Percentiles rank a stretch among this genome's conserved stretches.
phyloP scores from a whole-genome alignment of 1,284 basidiomycete genomes.

The Ceratobasidium sp. region DNA sequence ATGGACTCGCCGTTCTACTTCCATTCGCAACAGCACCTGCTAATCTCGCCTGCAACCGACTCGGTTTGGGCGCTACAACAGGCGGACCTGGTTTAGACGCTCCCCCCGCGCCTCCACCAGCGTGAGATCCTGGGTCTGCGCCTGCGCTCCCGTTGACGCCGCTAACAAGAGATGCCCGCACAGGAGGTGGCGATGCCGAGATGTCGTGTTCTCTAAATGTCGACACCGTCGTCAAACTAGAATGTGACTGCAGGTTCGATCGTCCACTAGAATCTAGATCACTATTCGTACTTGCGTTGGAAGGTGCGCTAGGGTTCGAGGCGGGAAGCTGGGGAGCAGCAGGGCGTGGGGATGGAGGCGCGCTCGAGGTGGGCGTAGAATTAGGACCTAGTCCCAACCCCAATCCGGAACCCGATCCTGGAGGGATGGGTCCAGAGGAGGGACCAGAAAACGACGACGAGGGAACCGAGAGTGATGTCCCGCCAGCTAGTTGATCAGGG shows the following conservation, averaged over 20 bases:
- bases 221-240: constrained; percentile 40
- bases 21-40: constrained; percentile 34
- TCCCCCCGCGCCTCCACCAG: not conserved
- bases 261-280: not conserved
- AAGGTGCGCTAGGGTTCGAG: no score
- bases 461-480: constrained; percentile 24
- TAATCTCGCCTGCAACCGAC: constrained; percentile 29
- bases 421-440: constrained; percentile 43
- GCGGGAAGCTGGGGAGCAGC: no score
- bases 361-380: constrained; percentile 26
- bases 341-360: constrained; percentile 53
- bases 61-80: constrained; percentile 34
- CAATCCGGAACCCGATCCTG: constrained; percentile 49
- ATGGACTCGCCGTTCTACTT: not conserved
- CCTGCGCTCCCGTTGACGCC: no score
- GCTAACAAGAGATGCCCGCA: not conserved
- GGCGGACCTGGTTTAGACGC: constrained; percentile 15
- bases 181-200: not conserved
- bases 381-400: constrained; percentile 14
- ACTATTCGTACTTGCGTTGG: constrained; percentile 46
- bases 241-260: constrained; percentile 33
- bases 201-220: constrained; percentile 41
- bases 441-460: constrained; percentile 40
- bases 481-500: constrained; percentile 72
- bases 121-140: no score